Evolutionary conservation across 306 rosid species (phyloP), one percentile per base, ranked within the genome.

Genomic region (Medicago lupulina): DNA sequence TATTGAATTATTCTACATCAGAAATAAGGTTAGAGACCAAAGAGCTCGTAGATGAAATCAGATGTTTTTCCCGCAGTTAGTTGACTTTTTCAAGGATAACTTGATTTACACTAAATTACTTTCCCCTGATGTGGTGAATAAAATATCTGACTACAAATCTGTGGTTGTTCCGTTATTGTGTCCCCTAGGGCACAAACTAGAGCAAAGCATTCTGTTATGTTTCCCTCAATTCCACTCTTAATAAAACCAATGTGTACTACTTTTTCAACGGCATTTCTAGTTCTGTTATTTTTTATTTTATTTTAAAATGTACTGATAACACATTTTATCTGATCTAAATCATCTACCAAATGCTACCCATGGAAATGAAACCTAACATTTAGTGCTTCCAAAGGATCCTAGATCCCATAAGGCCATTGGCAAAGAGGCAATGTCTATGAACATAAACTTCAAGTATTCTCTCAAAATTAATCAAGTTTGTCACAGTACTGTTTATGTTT

Each of bases 391-490:
- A 28, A 28, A 28, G 31, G 31, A 28, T 28, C 4, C 31, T 3
- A 28, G 31, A 28, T 28, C 2, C 31, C 31, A 28, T 3, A 28
- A 28, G 31, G 4, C 31, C 31, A 28, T 31, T 3, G 18, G 11
- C 19, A 61, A 60, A 61, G 67, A 31, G 67, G 67, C 1, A 61
- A 31, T 1, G 0, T 14, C 69, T 38, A 36, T 6, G n/a, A 17
- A 39, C 70, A 12, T 25, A 60, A 25, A 28, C 40, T 60, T 60
- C 0, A 2, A 60, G 66, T 25, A 59, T 59, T 59, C 39, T 59
- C 65, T 13, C 41, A 60, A 60, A 60, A 60, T 60, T 28, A 60
- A 60, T 60, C 66, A 25, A 14, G 40, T 25, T 25, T 25, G 25
- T 25, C 65, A 59, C 40, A 25, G 28, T 25, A 18, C 7, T 5